Evolutionary conservation across 2,329 filamentous ascomycete genomes (phyloP), one percentile per base, ranked within the genome.

Genomic region (Colletotrichum paranaense): DNA sequence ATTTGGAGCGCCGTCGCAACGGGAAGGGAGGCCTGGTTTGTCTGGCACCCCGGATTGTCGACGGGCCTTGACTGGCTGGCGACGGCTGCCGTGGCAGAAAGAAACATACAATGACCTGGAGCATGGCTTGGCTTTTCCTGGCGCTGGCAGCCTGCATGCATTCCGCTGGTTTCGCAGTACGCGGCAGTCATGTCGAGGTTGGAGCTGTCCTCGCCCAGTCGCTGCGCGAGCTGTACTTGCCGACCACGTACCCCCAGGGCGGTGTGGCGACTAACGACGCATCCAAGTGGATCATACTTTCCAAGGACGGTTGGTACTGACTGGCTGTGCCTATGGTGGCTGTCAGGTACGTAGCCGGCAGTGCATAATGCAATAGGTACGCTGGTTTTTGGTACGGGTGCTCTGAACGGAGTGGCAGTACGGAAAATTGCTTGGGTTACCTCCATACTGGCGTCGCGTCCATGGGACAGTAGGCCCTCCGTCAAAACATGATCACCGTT

Each of bases 251-350:
- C 57, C 56, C 7, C 4, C 8, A 55, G 46, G 58, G 65, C 65
- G 49, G 65, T 63, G 65, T 69, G 66, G 65, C 65, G 30, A 58
- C 35, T 49, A 49, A n/a, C 55, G 32, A 59, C 38, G 67, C 38
- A 66, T 28, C 30, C 19, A 42, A 55, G 53, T 42, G 67, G 55
- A 24, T 53, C 38, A 22, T 1, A 12, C 12, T 22, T 58, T 42
- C 28, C 30, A n/a, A 6, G 32, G 53, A 67, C 24, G 30, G 62
- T 22, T 59, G 53, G 4, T 6, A 19, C 8, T 62, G 62, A 59
- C 19, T 57, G 35, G 52, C 24, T 26, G 26, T 58, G 56, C 19
- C 56, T n/a, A 22, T 14, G 32, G 28, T 38, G 65, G 56, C 60
- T 69, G 60, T 28, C 67, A 69, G 53, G 60, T 64, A 65, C 67